Conservation (phyloP, 2,329 filamentous ascomycete species). For the Pestalotiopsis sp. region DNA sequence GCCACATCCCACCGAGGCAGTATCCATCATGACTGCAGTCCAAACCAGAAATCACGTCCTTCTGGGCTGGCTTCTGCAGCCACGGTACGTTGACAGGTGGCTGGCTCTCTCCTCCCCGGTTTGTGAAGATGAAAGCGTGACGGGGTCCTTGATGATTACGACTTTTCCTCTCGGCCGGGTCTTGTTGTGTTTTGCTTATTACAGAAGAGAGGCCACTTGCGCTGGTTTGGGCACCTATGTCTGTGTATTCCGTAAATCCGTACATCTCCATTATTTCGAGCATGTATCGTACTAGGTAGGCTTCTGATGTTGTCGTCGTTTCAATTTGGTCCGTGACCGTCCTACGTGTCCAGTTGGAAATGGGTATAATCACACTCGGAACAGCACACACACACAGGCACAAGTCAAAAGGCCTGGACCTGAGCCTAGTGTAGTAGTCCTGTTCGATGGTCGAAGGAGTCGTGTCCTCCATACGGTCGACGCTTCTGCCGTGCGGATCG, state of each 20-base stretch:
- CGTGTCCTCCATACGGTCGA: neutral
- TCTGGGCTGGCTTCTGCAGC: neutral
- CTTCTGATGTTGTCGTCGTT: too few species aligned
- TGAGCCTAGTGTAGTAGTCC: too few species aligned
- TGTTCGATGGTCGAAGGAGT: neutral
- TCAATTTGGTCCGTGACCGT: neutral
- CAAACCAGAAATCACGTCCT: neutral
- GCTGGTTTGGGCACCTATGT: too few species aligned
- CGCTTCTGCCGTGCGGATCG: neutral
- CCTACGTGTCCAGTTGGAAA: neutral
- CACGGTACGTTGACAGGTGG: neutral
- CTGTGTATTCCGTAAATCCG: too few species aligned
- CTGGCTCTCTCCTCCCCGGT: neutral
- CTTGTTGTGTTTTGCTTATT: too few species aligned
- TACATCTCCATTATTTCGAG: too few species aligned
- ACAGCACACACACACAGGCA: neutral
- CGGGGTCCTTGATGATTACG: neutral
- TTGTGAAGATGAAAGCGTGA: neutral
- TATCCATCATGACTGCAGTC: neutral
- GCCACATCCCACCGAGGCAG: neutral
- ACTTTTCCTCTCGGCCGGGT: neutral
- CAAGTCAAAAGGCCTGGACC: neutral
- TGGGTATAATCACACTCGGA: neutral
- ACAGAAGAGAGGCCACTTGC: too few species aligned
- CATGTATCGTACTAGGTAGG: too few species aligned